Evolutionary conservation across 108 stramenopile species (phyloP).

Genomic region (Poteriospumella lacustris): DNA sequence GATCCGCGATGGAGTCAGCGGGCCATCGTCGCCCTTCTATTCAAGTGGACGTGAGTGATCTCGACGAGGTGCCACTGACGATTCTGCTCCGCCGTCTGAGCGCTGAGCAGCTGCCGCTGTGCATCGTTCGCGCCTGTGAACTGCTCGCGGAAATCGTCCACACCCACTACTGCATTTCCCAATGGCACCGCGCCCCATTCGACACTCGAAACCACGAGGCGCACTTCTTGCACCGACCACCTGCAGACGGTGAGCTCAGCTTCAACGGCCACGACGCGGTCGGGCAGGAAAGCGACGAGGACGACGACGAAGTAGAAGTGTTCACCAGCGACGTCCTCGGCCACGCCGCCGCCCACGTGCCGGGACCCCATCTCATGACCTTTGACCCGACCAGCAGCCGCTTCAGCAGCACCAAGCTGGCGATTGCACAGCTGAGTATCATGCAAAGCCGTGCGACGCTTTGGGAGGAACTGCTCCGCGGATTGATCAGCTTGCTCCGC

Average conservation of each 20-base stretch:
- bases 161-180: conserved; percentile 40
- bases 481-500: background rate
- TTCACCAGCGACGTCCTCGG: background rate
- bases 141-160: conserved; percentile 40
- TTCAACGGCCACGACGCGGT: background rate
- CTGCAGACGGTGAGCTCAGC: background rate
- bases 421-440: background rate
- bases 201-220: conserved; percentile 37
- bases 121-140: conserved; percentile 23
- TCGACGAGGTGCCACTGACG: conserved; percentile 36
- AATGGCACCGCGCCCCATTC: conserved; percentile 43
- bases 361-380: background rate
- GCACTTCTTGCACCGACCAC: conserved; percentile 27
- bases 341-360: background rate
- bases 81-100: background rate
- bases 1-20: background rate
- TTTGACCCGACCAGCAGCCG: too few species aligned
- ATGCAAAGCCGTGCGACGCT: background rate
- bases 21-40: background rate
- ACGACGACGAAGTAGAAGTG: conserved; percentile 14
- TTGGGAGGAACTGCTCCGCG: conserved; percentile 21
- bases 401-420: background rate
- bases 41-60: background rate
- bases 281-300: background rate
- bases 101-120: background rate